Evolutionary conservation across 495 filamentous ascomycete species (phyloP), one percentile per base, ranked within the genome.

Genomic region (Ramalina intermedia): DNA sequence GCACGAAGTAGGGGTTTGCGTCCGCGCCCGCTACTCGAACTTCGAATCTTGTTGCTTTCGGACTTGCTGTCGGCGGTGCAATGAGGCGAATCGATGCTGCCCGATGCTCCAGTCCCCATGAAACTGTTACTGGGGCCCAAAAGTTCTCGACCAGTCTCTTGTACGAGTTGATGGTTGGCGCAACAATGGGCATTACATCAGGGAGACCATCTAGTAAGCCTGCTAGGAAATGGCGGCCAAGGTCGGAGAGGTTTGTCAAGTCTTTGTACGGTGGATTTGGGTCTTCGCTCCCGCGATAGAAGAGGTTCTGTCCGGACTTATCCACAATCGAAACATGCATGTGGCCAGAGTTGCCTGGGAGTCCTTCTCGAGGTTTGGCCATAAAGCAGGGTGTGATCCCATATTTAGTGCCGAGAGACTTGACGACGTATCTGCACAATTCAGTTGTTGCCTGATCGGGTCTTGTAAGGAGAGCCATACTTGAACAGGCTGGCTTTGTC

Each of bases 81-180:
- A 96, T 96, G 20, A 98, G 62, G 6, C 93, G 75, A 48, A 98
- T 84, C 0, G 85, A 93, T 0, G 91, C 91, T 1, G 87, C 87
- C 37, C 91, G 84, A 56, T 98, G 91, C 63, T 96, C 91, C 7
- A 96, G 63, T 1, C 93, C 91, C 93, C 91, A 98, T 2, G 85
- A 93, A 1, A 96, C 91, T 0, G 88, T 96, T 6, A 98, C 90
- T 0, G 91, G 91, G 0, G 91, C 91, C 93, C 93, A 96, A 67
- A 94, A 96, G 62, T 96, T 96, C 70, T 98, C 91, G 11, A 98
- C 91, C 2, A 98, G 73, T 1, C 93, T 81, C 62, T 98, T 98
- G 69, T 96, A 98, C 52, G 84, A 89, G 66, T 98, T 98, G 62
- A 98, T 75, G 5, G 87, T 98, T 1, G 91, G 91, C 2, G 89